phyloP scores from a whole-genome alignment of 305 asterid species.

The Stenogyne calaminthoides region DNA sequence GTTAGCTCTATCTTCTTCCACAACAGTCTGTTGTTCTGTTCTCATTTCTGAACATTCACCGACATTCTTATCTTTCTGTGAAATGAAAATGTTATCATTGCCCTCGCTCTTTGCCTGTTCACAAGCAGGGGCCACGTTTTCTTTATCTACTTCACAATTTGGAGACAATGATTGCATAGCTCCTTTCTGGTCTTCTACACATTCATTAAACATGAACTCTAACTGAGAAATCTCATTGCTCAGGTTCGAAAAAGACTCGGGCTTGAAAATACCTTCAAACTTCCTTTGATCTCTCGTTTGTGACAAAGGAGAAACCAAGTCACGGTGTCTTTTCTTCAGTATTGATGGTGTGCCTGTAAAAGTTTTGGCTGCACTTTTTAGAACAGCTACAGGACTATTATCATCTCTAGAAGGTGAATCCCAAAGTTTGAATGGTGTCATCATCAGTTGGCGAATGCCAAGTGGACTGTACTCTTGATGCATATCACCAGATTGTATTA shows the following conservation, averaged over 20 bases:
- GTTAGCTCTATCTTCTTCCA: conserved; percentile 33
- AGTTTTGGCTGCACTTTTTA: conserved; percentile 90
- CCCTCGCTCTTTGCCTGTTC: conserved; percentile 35
- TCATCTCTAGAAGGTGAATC: conserved; percentile 84
- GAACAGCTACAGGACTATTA: conserved; percentile 73
- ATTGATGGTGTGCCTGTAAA: conserved; percentile 86
- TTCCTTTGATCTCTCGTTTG: conserved; percentile 81
- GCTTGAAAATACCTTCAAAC: conserved; percentile 50
- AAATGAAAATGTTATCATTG: conserved; percentile 27
- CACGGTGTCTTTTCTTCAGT: conserved; percentile 92
- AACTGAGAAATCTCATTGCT: conserved; percentile 60
- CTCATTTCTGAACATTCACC: conserved; percentile 30
- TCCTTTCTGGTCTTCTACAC: conserved; percentile 44
- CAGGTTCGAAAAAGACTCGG: conserved; percentile 49
- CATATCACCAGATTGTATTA: conserved; percentile 72
- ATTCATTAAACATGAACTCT: conserved; percentile 63
- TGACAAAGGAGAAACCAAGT: conserved; percentile 83
- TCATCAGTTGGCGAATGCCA: conserved; percentile 93
- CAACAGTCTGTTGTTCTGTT: conserved; percentile 34
- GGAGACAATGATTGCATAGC: conserved; percentile 35
- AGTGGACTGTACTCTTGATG: conserved; percentile 96
- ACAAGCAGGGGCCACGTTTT: conserved; percentile 47
- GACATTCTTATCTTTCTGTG: conserved; percentile 36
- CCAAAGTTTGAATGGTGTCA: conserved; percentile 81
- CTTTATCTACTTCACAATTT: conserved; percentile 45